Conservation (phyloP, 768 basidiomycete species). For the Phanerochaete carnosa region DNA sequence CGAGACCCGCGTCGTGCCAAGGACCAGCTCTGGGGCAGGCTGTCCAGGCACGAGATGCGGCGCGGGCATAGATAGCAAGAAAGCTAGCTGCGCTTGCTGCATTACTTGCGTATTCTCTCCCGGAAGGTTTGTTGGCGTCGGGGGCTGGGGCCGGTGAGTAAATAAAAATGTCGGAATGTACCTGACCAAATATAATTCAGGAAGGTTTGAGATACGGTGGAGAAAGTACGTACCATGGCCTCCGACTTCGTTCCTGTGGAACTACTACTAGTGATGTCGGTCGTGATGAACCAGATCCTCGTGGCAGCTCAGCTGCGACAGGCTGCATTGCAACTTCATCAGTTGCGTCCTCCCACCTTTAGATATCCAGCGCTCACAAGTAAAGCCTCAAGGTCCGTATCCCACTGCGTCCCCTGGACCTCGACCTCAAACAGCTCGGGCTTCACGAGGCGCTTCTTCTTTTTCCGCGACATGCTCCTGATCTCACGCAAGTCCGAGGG, state of each 20-base stretch:
- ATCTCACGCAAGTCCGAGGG: background rate
- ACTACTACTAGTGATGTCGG: background rate
- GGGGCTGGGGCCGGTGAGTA: background rate
- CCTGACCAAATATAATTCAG: background rate
- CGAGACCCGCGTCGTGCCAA: constrained; percentile 7
- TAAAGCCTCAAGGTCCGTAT: constrained; percentile 6
- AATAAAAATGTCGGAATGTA: background rate
- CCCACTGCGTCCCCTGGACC: constrained; percentile 1
- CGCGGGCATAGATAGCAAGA: constrained; percentile 9
- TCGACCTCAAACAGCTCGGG: constrained; percentile 10
- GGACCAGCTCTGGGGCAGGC: background rate
- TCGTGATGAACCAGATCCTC: background rate
- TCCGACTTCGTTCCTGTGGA: background rate
- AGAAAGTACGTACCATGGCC: background rate
- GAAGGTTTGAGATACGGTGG: background rate
- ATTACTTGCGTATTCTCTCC: background rate
- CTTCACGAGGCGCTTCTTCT: constrained; percentile 7
- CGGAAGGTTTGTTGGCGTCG: background rate
- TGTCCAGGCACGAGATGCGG: background rate
- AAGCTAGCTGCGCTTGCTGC: constrained; percentile 9
- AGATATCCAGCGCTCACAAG: background rate
- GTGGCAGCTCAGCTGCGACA: constrained; percentile 11
- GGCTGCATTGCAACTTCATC: constrained; percentile 1
- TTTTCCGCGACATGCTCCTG: background rate
- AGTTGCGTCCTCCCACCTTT: background rate